Evolutionary conservation across 2,329 filamentous ascomycete genomes (phyloP).

Genomic region (Thelonectria blattea): DNA sequence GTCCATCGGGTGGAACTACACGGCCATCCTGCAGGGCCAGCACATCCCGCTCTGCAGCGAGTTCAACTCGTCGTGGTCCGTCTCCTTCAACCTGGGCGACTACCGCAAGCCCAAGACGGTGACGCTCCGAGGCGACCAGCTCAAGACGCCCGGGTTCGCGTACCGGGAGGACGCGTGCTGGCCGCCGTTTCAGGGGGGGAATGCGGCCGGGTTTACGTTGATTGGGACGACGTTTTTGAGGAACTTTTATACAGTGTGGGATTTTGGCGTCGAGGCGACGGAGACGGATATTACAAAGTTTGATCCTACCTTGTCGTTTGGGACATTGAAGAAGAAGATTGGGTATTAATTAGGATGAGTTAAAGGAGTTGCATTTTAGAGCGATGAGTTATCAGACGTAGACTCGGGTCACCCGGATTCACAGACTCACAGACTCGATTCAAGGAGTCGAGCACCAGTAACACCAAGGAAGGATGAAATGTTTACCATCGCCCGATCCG

Average conservation of each 20-base stretch:
- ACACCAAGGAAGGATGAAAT: too few species aligned
- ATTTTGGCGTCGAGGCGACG: conserved; percentile 37
- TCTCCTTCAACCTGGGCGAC: conserved; percentile 38
- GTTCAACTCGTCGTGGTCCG: conserved; percentile 45
- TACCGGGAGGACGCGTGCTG: conserved; percentile 43
- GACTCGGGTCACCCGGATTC: too few species aligned
- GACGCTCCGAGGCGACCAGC: conserved; percentile 42
- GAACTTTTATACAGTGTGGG: conserved; percentile 44
- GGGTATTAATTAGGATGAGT: too few species aligned
- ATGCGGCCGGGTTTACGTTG: conserved; percentile 37
- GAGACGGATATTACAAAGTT: conserved; percentile 16
- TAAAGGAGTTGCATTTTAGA: too few species aligned
- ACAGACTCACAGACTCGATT: too few species aligned
- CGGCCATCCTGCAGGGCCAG: conserved; percentile 37
- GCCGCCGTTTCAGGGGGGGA: conserved; percentile 43
- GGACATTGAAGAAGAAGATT: conserved; percentile 7
- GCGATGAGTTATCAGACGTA: too few species aligned
- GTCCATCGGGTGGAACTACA: conserved; percentile 46
- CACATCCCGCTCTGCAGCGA: conserved; percentile 44
- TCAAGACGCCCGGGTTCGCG: conserved; percentile 42
- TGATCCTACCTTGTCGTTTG: conserved; percentile 33
- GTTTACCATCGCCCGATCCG: too few species aligned
- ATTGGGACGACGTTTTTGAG: conserved; percentile 41
- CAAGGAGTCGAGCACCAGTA: too few species aligned
- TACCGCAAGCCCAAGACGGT: conserved; percentile 33